phyloP scores from a whole-genome alignment of 2,329 filamentous ascomycete genomes.

The Lasiodiplodia hormozganensis region DNA sequence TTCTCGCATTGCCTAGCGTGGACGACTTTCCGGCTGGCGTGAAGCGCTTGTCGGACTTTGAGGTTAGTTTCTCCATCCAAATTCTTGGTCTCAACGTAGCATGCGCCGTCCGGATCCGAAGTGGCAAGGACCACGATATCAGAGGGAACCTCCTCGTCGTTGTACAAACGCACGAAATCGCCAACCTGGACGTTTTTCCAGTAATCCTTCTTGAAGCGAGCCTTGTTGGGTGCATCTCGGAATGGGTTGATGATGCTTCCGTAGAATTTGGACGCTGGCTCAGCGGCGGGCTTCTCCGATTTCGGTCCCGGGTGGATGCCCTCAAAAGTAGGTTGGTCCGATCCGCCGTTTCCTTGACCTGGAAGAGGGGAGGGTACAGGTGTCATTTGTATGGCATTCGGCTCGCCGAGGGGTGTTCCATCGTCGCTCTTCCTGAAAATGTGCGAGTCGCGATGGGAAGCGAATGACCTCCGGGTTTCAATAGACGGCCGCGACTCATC shows the following conservation, averaged over 20 bases:
- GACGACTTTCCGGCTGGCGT: slow-evolving; percentile 80
- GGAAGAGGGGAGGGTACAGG: slow-evolving; percentile 84
- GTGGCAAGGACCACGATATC: slow-evolving; percentile 93
- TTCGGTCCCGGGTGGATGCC: slow-evolving; percentile 40
- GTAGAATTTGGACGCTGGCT: slow-evolving; percentile 59
- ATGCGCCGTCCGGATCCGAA: slow-evolving; percentile 90
- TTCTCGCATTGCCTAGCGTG: slow-evolving; percentile 93
- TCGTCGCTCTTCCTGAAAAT: slow-evolving; percentile 56
- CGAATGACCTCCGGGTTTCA: slow-evolving; percentile 67
- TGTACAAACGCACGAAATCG: slow-evolving; percentile 95
- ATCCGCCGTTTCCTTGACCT: slow-evolving; percentile 51
- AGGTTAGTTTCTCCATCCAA: slow-evolving; percentile 97
- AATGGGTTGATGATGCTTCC: slow-evolving; percentile 78
- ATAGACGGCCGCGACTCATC: slow-evolving; percentile 71
- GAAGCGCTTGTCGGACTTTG: slow-evolving; percentile 90
- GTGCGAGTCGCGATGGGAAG: slow-evolving; percentile 60
- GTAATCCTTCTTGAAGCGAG: slow-evolving; percentile 87
- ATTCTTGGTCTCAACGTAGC: slow-evolving; percentile 98
- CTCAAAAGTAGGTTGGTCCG: slow-evolving; percentile 32
- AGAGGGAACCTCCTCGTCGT: slow-evolving; percentile 92
- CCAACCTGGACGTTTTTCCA: slow-evolving; percentile 97
- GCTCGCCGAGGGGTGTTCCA: slow-evolving; percentile 34
- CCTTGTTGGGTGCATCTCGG: slow-evolving; percentile 69
- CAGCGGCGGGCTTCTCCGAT: slow-evolving; percentile 31
- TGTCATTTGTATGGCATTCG: slow-evolving; percentile 90